Evolutionary conservation across 1,139 yeast genomes (phyloP).

Genomic region (Kurtzmaniella quercitrusa): DNA sequence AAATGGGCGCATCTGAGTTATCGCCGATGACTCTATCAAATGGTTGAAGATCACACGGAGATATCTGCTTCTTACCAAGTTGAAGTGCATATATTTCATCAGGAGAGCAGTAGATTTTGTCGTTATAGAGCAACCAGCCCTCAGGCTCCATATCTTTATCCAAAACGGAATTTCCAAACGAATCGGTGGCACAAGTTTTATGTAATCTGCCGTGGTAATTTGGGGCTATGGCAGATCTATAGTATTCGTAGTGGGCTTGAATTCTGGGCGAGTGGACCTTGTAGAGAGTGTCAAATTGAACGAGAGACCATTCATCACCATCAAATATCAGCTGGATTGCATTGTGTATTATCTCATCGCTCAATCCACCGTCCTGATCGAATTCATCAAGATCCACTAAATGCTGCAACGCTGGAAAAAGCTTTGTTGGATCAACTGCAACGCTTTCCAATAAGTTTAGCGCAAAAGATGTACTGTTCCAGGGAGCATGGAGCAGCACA

Average conservation of each 20-base stretch:
- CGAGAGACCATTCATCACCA: conserved; percentile 21
- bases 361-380: conserved; percentile 21
- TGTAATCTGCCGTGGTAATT: conserved; percentile 14
- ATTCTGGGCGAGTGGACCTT: conserved; percentile 58
- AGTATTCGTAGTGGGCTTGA: conserved; percentile 58
- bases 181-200: conserved; percentile 27
- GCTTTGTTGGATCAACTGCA: conserved; percentile 39
- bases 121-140: conserved; percentile 53
- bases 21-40: conserved; percentile 61
- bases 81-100: conserved; percentile 69
- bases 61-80: conserved; percentile 25
- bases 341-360: conserved; percentile 37
- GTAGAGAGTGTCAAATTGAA: conserved; percentile 50
- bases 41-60: conserved; percentile 22
- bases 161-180: conserved; percentile 29
- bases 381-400: conserved; percentile 11
- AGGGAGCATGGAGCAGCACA: conserved; percentile 14
- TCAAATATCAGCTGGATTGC: conserved; percentile 27
- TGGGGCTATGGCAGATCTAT: conserved; percentile 26
- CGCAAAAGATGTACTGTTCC: conserved; percentile 39
- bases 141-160: conserved; percentile 20
- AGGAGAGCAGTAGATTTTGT: conserved; percentile 55
- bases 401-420: neutral
- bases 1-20: conserved; percentile 34
- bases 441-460: conserved; percentile 54